Base-by-base conservation (phyloP, 805 yeast species). In the Candida parachauliodes region DNA sequence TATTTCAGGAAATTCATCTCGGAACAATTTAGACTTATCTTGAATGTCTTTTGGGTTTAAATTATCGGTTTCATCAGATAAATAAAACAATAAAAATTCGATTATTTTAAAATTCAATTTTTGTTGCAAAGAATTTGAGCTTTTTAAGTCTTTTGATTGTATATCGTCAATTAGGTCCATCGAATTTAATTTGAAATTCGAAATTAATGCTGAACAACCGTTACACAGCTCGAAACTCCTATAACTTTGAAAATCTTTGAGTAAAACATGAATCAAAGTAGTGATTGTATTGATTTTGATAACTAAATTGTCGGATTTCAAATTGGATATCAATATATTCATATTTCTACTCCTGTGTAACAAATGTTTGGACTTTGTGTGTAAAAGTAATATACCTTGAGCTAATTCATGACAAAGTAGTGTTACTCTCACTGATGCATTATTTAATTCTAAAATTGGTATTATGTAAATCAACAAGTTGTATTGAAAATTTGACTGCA, bases 1-100 rank as follows among this genome's bases (percentile, higher is more conserved):
- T 15, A 68, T 68, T 15, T 59, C 72, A 0, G 68, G 66, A 38
- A 67, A 68, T 23, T 60, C 63, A 1, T 52, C 45, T 37, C 62
- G 57, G 44, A 68, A 65, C 28, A 61, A 50, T 11, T 50, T 50
- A 2, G 68, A 55, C 43, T 68, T 68, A 29, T 67, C 63, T 36
- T 49, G 34, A 1, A 59, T 33, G 7, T 55, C 29, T 27, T 39
- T 48, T 8, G 29, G 24, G 4, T 33, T 36, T 3, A 38, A 23
- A n/a, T 36, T 39, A 15, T 23, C 38, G 3, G 39, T 32, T 54
- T 82, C 91, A 9, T 87, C 88, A 7, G 77, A 68, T 39, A 83
- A 57, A 50, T 83, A 83, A 52, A 82, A 80, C 39, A 83, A 74
- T 36, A 83, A 59, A 52, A 83, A 83, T 58, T 83, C 89, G 34